phyloP scores from a whole-genome alignment of 495 filamentous ascomycete genomes.

The Hypoxylon fuscum region DNA sequence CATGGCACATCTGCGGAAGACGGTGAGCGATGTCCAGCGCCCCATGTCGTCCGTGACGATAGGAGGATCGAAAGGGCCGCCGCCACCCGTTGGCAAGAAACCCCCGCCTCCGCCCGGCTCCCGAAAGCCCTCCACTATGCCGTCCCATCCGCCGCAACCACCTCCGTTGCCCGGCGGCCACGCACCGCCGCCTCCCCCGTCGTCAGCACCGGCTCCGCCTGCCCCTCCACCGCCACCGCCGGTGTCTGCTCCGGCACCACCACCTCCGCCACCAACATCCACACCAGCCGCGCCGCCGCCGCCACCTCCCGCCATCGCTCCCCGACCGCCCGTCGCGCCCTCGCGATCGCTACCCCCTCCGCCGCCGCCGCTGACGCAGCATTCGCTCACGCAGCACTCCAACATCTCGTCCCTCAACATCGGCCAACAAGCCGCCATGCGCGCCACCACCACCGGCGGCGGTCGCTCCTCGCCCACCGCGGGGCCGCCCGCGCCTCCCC shows the following conservation, averaged over 20 bases:
- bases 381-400: constrained; percentile 43
- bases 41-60: constrained; percentile 61
- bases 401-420: constrained; percentile 49
- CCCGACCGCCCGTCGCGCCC: constrained; percentile 44
- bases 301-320: constrained; percentile 38
- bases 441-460: constrained; percentile 56
- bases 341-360: constrained; percentile 62
- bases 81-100: constrained; percentile 70
- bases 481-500: constrained; percentile 52
- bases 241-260: constrained; percentile 58
- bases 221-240: constrained; percentile 62
- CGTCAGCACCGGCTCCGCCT: constrained; percentile 62
- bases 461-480: constrained; percentile 55
- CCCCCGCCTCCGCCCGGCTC: constrained; percentile 76
- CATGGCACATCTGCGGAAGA: constrained; percentile 68
- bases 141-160: constrained; percentile 53
- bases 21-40: constrained; percentile 61
- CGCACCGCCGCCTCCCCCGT: constrained; percentile 56
- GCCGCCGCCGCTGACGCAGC: constrained; percentile 58
- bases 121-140: constrained; percentile 66
- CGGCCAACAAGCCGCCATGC: constrained; percentile 60
- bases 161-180: constrained; percentile 59
- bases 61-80: constrained; percentile 56
- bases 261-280: constrained; percentile 58
- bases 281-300: constrained; percentile 60